Conservation (phyloP, 1,284 basidiomycete species). For the Dichomitus squalens region DNA sequence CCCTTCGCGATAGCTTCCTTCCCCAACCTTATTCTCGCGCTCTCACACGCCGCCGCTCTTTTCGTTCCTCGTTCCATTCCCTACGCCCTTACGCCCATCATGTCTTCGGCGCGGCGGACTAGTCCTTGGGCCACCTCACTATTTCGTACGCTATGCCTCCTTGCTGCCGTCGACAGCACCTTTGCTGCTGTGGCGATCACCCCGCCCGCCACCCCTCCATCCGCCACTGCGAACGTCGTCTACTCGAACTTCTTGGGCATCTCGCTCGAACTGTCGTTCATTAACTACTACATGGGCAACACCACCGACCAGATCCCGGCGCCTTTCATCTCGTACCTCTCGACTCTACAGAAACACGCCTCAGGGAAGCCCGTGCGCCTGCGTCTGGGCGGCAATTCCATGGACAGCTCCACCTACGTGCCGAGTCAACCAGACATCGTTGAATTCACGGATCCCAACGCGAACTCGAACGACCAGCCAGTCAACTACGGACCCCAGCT, state of each 20-base stretch:
- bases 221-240: constrained; percentile 26
- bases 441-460: constrained; percentile 36
- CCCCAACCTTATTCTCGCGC: background rate
- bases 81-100: background rate
- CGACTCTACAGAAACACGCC: constrained; percentile 21
- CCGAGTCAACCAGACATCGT: constrained; percentile 44
- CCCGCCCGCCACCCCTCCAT: constrained; percentile 20
- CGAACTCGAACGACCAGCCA: constrained; percentile 48
- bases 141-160: background rate
- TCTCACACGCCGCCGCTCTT: constrained; percentile 6
- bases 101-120: background rate
- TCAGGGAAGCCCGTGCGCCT: constrained; percentile 43
- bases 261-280: constrained; percentile 33
- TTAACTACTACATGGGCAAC: constrained; percentile 35
- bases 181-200: constrained; percentile 24
- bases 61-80: background rate
- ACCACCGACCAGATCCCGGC: constrained; percentile 27
- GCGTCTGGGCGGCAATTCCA: constrained; percentile 51
- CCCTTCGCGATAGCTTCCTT: background rate
- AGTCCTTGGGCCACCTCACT: background rate
- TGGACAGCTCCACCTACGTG: constrained; percentile 43
- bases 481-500: constrained; percentile 48
- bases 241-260: constrained; percentile 34
- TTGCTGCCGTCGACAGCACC: constrained; percentile 1
- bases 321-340: constrained; percentile 28